A percentile compares a stretch with the other conserved stretches of the same genome.
These are phyloP conservation scores for Elsinoe necatrix DNA, from an alignment of 2,329 filamentous ascomycete species.

Conservation along the genomic window DNA sequence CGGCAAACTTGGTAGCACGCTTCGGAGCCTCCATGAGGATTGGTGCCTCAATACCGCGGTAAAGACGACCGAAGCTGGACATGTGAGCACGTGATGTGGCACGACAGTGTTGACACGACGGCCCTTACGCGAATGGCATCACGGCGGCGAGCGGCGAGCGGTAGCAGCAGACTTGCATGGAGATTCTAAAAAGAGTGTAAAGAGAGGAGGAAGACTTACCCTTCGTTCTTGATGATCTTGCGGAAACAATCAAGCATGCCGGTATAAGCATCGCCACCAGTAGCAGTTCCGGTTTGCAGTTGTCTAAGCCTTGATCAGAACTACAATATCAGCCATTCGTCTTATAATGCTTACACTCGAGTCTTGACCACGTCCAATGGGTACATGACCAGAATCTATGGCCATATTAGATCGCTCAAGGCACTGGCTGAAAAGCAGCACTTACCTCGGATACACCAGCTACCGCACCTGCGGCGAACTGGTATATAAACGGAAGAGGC, in stretches of 20 bases:
- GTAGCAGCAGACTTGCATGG: too few relatives aligned
- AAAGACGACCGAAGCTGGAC: constrained; percentile 71
- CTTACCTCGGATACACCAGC: constrained; percentile 94
- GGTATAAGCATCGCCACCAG: constrained; percentile 78
- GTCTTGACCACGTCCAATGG: constrained; percentile 98
- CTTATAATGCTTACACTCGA: constrained; percentile 61
- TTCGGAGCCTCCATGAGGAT: constrained; percentile 98
- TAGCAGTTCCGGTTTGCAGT: constrained; percentile 63
- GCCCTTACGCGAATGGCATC: too few relatives aligned
- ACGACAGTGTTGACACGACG: too few relatives aligned
- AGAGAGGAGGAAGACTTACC: too few relatives aligned
- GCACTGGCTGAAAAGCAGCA: constrained; percentile 18
- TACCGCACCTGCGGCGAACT: constrained; percentile 93
- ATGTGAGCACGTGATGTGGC: constrained; percentile 5
- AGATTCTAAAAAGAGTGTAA: too few relatives aligned
- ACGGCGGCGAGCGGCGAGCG: too few relatives aligned
- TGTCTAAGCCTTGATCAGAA: constrained; percentile 51
- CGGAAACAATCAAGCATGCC: constrained; percentile 97
- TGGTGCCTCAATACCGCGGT: constrained; percentile 89
- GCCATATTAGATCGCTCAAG: neutral
- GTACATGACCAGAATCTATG: constrained; percentile 58
- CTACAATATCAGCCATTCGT: neutral
- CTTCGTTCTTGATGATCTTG: constrained; percentile 94
- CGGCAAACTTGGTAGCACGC: constrained; percentile 94
- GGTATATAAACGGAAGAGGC: constrained; percentile 85